A percentile compares a stretch with the other conserved stretches of the same genome.
phyloP scores from a whole-genome alignment of 2,329 filamentous ascomycete genomes.

The Dissoconium aciculare region DNA sequence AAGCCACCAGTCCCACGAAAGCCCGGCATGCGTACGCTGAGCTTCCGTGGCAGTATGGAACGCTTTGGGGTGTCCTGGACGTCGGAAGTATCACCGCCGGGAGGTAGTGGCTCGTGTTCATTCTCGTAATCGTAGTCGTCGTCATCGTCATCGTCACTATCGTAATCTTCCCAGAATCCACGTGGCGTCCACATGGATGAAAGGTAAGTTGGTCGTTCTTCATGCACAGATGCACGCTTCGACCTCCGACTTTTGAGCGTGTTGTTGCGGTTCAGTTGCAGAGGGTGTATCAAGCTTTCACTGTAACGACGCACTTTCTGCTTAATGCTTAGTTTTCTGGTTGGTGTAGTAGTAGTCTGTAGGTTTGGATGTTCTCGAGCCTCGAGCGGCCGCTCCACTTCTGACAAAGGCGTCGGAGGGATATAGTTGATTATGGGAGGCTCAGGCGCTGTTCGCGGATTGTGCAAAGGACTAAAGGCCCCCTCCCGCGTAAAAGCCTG shows the following conservation, averaged over 20 bases:
- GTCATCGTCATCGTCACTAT: conserved; percentile 26
- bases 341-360: conserved; percentile 11
- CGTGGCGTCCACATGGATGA: conserved; percentile 50
- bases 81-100: conserved; percentile 33
- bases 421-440: conserved; percentile 43
- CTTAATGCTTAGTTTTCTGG: conserved; percentile 27
- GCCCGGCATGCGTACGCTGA: conserved; percentile 24
- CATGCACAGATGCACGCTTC: conserved; percentile 16
- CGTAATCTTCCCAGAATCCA: conserved; percentile 46
- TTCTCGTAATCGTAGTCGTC: conserved; percentile 19
- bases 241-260: conserved; percentile 8
- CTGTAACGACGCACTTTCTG: conserved; percentile 33
- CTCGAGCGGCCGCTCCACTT: too few relatives aligned
- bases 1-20: conserved; percentile 32
- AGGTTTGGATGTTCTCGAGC: too few relatives aligned
- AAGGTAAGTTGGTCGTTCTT: conserved; percentile 25
- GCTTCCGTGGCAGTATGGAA: conserved; percentile 15
- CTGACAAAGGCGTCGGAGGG: conserved; percentile 38
- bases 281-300: conserved; percentile 29
- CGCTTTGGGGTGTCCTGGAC: conserved; percentile 12
- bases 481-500: conserved; percentile 4
- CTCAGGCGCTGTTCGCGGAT: conserved; percentile 42
- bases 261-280: conserved; percentile 21
- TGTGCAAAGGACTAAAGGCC: conserved; percentile 43
- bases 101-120: conserved; percentile 21